Conservation (phyloP, 1,284 basidiomycete genomes). For the Uromyces viciae-fabae region DNA sequence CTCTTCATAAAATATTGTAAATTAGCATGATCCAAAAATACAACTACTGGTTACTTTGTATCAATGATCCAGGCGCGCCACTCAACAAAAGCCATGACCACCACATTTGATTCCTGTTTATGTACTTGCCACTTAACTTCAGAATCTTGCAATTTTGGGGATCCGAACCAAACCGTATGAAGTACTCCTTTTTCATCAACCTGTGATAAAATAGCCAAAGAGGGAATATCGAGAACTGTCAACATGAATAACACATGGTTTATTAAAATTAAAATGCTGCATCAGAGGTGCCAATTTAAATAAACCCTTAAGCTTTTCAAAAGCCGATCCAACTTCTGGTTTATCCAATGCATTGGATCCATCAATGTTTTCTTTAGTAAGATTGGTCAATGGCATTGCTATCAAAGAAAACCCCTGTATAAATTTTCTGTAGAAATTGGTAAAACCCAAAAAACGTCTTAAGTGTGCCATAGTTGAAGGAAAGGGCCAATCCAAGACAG, state of each 20-base stretch:
- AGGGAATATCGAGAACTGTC: constrained; percentile 43
- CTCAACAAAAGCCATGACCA: not conserved
- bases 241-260: constrained; percentile 53
- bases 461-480: not conserved
- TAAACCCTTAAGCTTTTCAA: not conserved
- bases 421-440: not conserved
- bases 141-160: not conserved
- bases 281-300: not conserved
- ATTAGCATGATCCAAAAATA: constrained; percentile 1
- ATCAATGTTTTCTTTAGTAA: not conserved
- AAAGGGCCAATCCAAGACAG: not conserved
- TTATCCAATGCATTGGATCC: not conserved
- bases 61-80: constrained; percentile 1
- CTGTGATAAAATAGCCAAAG: constrained; percentile 39
- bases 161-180: constrained; percentile 39
- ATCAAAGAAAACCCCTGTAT: not conserved
- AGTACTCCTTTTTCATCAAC: constrained; percentile 17
- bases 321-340: not conserved
- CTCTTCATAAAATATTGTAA: not conserved
- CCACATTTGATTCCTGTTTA: not conserved
- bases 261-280: not conserved
- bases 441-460: not conserved
- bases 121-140: not conserved
- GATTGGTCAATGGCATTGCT: not conserved
- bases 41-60: not conserved